These are phyloP conservation scores for Uronychia binucleata DNA, from an alignment of 73 alveolate genomes.

Conservation along the genomic window DNA sequence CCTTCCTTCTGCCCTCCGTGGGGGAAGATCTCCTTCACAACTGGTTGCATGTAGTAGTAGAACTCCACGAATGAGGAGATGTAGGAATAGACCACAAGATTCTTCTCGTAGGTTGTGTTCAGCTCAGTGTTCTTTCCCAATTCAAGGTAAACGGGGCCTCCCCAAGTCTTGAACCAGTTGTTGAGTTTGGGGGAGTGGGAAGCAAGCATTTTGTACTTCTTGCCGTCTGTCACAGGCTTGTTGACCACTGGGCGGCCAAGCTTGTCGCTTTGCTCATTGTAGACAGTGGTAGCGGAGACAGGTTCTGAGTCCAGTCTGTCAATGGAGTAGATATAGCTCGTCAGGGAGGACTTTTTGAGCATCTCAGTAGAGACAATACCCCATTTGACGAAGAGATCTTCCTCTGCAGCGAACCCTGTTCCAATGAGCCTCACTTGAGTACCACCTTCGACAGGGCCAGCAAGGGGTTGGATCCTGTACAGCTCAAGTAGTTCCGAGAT, in stretches of 20 bases:
- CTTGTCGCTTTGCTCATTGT: not conserved
- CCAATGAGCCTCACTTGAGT: slow-evolving; percentile 82
- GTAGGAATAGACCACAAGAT: slow-evolving; percentile 2
- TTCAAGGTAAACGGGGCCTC: slow-evolving; percentile 75
- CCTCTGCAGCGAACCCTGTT: slow-evolving; percentile 81
- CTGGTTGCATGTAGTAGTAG: slow-evolving; percentile 84
- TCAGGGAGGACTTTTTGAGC: not conserved
- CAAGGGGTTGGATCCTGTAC: slow-evolving; percentile 72
- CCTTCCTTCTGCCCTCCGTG: slow-evolving; percentile 84
- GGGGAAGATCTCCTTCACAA: slow-evolving; percentile 82
- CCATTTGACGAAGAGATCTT: slow-evolving; percentile 86
- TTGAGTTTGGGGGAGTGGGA: slow-evolving; percentile 22
- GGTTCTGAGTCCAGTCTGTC: not conserved
- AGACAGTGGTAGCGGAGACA: not conserved
- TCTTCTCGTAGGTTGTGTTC: slow-evolving; percentile 1
- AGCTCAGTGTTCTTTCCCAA: slow-evolving; percentile 54
- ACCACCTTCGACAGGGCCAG: slow-evolving; percentile 91
- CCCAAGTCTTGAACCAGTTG: slow-evolving; percentile 61
- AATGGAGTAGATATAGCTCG: not conserved
- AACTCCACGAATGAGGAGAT: slow-evolving; percentile 64
- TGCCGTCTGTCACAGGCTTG: slow-evolving; percentile 5
- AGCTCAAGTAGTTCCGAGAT: slow-evolving; percentile 75
- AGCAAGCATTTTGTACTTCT: slow-evolving; percentile 27
- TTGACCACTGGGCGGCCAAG: not conserved
- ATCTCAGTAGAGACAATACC: slow-evolving; percentile 73